Conservation (phyloP, 441 rosid genomes). For the Metrosideros polymorpha region DNA sequence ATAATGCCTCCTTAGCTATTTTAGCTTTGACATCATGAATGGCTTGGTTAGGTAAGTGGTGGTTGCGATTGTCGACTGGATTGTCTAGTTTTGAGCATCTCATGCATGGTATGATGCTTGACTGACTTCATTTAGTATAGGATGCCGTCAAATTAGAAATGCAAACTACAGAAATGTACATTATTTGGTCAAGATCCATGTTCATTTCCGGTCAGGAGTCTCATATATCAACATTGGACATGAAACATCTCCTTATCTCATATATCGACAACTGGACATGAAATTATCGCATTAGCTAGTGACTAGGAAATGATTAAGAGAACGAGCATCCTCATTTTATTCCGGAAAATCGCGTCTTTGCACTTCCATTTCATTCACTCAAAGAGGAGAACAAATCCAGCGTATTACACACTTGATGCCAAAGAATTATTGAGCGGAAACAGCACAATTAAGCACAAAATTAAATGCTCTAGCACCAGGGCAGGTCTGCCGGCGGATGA, state of each 20-base stretch:
- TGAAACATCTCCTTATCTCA: neutral
- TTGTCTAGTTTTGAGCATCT: neutral
- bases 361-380: neutral
- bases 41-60: neutral
- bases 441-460: neutral
- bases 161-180: neutral
- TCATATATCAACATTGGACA: neutral
- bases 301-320: neutral
- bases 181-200: neutral
- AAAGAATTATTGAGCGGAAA: neutral
- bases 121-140: neutral
- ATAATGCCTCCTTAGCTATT: neutral
- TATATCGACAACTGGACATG: neutral
- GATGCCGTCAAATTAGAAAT: neutral
- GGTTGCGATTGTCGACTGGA: neutral
- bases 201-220: neutral
- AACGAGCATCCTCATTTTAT: neutral
- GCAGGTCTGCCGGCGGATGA: constrained; percentile 69
- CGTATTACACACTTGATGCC: neutral
- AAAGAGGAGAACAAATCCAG: neutral
- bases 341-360: neutral
- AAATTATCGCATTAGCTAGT: neutral
- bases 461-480: constrained; percentile 40
- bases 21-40: neutral
- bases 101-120: neutral